These are phyloP conservation scores for Trichoderma oligosporum DNA, from an alignment of 2,329 filamentous ascomycete genomes.

Conservation along the genomic window DNA sequence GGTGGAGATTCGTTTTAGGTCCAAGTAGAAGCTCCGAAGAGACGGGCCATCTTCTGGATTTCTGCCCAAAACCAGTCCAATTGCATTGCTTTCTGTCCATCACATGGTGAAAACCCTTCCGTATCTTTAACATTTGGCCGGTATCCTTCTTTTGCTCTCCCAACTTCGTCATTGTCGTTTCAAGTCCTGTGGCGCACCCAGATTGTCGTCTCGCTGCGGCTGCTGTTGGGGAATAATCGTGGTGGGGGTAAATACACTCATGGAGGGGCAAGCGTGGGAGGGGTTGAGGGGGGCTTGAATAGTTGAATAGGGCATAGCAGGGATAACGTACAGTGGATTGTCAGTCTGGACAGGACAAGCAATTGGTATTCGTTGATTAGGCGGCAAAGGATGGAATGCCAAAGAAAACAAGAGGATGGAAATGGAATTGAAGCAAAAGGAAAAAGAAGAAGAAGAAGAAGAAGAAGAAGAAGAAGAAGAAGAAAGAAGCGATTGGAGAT, in stretches of 20 bases:
- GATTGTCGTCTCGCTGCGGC: not conserved
- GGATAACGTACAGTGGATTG: not conserved
- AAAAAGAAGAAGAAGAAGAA: not conserved
- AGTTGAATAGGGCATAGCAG: not conserved
- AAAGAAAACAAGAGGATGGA: not conserved
- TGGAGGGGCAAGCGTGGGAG: conserved; percentile 18
- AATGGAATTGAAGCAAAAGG: not conserved
- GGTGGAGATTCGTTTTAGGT: conserved; percentile 7
- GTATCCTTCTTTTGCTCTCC: not conserved
- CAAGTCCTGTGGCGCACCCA: not conserved
- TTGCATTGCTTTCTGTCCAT: not conserved
- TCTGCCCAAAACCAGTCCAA: not conserved
- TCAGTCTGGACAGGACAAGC: not conserved
- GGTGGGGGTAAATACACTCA: conserved; percentile 13
- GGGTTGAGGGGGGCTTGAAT: not conserved
- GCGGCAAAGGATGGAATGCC: not conserved
- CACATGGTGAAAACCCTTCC: not conserved
- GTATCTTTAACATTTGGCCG: no score
- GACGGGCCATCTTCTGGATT: not conserved
- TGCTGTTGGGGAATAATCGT: conserved; percentile 4
- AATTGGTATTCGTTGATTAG: not conserved
- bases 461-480: not conserved
- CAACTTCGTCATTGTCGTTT: not conserved
- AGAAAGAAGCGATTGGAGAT: not conserved
- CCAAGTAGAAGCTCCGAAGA: not conserved